phyloP scores from a whole-genome alignment of 2,329 filamentous ascomycete species.

The Zymoseptoria ardabiliae region DNA sequence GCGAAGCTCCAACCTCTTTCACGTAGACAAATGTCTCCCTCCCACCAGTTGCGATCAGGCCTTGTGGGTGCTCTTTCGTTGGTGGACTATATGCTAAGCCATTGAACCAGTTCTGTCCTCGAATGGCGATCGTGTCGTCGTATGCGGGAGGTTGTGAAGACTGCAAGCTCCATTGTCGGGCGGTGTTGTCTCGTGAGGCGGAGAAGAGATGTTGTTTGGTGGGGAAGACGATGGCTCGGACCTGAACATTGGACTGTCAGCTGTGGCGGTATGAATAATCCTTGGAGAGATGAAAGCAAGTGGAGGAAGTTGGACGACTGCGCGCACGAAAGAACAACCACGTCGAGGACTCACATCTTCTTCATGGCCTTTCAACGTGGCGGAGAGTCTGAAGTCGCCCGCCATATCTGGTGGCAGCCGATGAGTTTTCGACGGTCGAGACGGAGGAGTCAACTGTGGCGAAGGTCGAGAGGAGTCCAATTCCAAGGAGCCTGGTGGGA shows the following conservation, averaged over 20 bases:
- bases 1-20: constrained; percentile 58
- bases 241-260: constrained; percentile 46
- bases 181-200: constrained; percentile 84
- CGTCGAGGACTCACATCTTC: constrained; percentile 65
- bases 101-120: constrained; percentile 83
- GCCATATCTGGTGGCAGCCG: constrained; percentile 47
- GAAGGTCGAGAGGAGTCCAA: neutral
- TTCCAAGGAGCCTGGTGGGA: neutral
- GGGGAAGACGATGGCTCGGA: constrained; percentile 78
- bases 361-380: constrained; percentile 80
- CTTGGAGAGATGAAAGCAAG: too few relatives aligned
- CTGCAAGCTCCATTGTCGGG: constrained; percentile 73
- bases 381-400: constrained; percentile 81
- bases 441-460: neutral
- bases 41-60: constrained; percentile 78
- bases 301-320: neutral
- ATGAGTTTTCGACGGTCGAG: neutral
- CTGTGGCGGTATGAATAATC: constrained; percentile 3
- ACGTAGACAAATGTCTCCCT: constrained; percentile 92
- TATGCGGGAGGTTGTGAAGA: constrained; percentile 61
- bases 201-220: constrained; percentile 66
- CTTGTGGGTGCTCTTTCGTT: constrained; percentile 61
- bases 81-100: constrained; percentile 69
- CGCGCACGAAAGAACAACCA: neutral
- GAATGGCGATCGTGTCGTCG: constrained; percentile 69